Base-by-base conservation (phyloP, 345 rosid genomes). In the Conringia planisiliqua region DNA sequence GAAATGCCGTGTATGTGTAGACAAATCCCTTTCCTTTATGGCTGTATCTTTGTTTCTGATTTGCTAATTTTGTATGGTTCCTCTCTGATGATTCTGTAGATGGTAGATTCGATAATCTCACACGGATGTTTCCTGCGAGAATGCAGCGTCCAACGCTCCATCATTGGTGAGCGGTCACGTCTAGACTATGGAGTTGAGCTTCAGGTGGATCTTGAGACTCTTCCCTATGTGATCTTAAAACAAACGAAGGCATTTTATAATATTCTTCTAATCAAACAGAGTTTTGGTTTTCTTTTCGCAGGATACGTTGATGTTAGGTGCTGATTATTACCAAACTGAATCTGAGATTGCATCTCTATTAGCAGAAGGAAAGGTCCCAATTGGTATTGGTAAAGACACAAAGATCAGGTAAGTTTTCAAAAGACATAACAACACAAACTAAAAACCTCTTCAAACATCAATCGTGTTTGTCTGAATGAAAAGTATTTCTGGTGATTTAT, bases 301-400 rank as follows among this genome's bases (percentile, higher is more conserved):
- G 98, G 96, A 93, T 75, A 88, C 93, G 0, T 66, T 93, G 87
- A 89, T 93, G 97, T 85, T 90, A 88, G 97, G 97, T 55, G 93
- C 97, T 48, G 96, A 93, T 73, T 72, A 74, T 57, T 93, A 90
- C 81, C 83, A 93, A 85, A 89, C 92, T 0, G 93, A 90, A 78
- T 74, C 82, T 14, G 97, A 89, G 70, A 85, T 82, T 77, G 87
- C 88, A 22, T 79, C 89, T 52, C 66, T 68, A 46, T 80, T 85
- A 56, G 90, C 91, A 5, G 82, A 79, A 33, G 88, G 87, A 17
- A 86, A 85, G 52, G 87, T 90, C 80, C 98, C 97, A 3, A 58
- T 89, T 1, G 96, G 98, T 10, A 79, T 93, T 17, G 98, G 96
- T 11, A 74, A 70, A 81, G 82, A 83, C 56, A 80, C 97, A 46